These are phyloP conservation scores for Psilocybe cyanescens DNA, from an alignment of 768 basidiomycete species.

Conservation along the genomic window DNA sequence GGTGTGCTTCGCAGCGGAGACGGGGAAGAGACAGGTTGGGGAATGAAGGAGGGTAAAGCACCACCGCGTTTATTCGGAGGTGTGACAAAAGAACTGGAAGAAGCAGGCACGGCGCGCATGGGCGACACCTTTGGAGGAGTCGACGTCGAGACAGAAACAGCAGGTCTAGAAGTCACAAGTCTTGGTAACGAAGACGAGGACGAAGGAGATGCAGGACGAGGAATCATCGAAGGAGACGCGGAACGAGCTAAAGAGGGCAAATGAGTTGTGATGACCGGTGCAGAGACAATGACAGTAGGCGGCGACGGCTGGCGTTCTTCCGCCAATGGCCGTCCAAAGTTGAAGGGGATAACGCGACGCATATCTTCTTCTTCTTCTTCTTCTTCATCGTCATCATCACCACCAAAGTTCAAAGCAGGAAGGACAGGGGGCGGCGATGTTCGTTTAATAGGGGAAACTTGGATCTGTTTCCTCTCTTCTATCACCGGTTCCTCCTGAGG, in stretches of 20 bases:
- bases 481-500: conserved; percentile 47
- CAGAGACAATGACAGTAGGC: conserved; percentile 14
- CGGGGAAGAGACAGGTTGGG: conserved; percentile 56
- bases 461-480: conserved; percentile 31
- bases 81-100: conserved; percentile 43
- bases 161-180: conserved; percentile 21
- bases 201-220: conserved; percentile 31
- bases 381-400: conserved; percentile 31
- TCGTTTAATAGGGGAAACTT: conserved; percentile 28
- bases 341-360: conserved; percentile 32
- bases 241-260: conserved; percentile 15
- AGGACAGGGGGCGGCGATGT: conserved; percentile 35
- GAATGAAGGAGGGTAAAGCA: conserved; percentile 58
- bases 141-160: conserved; percentile 29
- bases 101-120: conserved; percentile 17
- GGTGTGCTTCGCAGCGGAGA: conserved; percentile 38
- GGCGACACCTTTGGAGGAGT: conserved; percentile 34
- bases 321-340: conserved; percentile 33
- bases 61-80: conserved; percentile 58
- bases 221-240: conserved; percentile 23
- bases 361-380: conserved; percentile 25
- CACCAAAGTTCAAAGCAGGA: conserved; percentile 38
- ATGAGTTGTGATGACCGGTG: conserved; percentile 18
- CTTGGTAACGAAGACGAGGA: conserved; percentile 32
- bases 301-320: conserved; percentile 21